Evolutionary conservation across 2,329 filamentous ascomycete genomes (phyloP).

Genomic region (Metarhizium brunneum): DNA sequence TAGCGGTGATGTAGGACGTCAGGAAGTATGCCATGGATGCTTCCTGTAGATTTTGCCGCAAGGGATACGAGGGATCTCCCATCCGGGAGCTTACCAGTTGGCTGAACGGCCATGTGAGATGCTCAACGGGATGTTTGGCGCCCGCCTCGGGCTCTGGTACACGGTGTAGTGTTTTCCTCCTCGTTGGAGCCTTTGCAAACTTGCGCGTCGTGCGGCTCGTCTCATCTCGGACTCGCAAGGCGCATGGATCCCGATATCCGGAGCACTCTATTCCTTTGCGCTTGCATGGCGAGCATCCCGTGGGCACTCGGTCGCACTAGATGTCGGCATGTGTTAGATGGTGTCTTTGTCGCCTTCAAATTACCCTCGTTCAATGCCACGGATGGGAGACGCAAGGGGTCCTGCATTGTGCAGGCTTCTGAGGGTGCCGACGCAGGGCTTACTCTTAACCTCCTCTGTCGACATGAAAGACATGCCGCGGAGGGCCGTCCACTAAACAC

Average conservation of each 20-base stretch:
- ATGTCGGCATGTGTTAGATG: background rate
- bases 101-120: background rate
- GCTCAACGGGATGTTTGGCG: background rate
- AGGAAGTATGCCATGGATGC: slow-evolving; percentile 15
- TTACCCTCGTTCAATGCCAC: background rate
- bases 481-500: slow-evolving; percentile 20
- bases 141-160: background rate
- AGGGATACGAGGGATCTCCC: background rate
- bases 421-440: slow-evolving; percentile 1
- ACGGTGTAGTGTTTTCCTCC: background rate
- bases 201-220: slow-evolving; percentile 13
- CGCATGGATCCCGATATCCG: slow-evolving; percentile 16
- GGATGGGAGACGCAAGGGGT: background rate
- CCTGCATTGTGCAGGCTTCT: background rate
- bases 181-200: slow-evolving; percentile 1
- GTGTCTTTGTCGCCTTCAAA: background rate
- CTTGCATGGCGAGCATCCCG: slow-evolving; percentile 17
- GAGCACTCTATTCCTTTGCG: slow-evolving; percentile 16
- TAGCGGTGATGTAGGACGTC: slow-evolving; percentile 15
- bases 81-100: background rate
- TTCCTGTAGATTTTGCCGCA: slow-evolving; percentile 4
- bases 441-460: slow-evolving; percentile 15
- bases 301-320: slow-evolving; percentile 16
- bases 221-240: slow-evolving; percentile 17
- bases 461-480: slow-evolving; percentile 18